Evolutionary conservation across 352 stramenopile genomes (phyloP), one percentile per base, ranked within the genome.

Genomic region (Phytophthora capsici): DNA sequence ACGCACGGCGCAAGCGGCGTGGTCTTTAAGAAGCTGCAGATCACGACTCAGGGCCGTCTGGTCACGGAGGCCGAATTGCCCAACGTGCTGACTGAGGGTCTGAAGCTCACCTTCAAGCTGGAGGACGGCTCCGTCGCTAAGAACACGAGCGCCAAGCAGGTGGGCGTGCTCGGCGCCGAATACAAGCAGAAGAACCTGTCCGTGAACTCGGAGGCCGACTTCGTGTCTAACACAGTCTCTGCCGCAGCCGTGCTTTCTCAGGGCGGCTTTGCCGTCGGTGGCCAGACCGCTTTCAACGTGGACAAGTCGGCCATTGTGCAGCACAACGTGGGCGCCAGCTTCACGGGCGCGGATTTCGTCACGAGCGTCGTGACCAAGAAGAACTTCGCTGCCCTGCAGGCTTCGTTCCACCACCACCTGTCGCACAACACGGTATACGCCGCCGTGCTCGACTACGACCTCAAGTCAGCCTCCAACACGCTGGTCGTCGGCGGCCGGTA

Each of bases 11-110:
- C 69, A 41, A 89, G 73, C 55, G 78, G 84, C 43, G 76, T 92
- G 19, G 78, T 90, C 38, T 90, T 93, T 68, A 93, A 90, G 82
- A 94, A 94, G 81, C 80, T 94, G 61, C 86, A 94, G 78, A 82
- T 92, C 57, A 93, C 84, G 30, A 94, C 84, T 17, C 80, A 91
- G 63, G 86, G 86, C 40, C 80, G 82, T n/a, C 59, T 94, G 41
- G 57, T 94, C 32, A 89, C 82, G 36, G 86, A 94, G 70, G 84
- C 81, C 12, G 86, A 94, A 65, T 68, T 91, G 20, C 82, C 84
- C 20, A 92, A 94, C 67, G 82, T 90, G 52, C 61, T 91, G 61
- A 90, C 82, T 2, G 65, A 91, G 50, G 83, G 83, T 20, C 75
- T 94, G 4, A 93, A 91, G 77, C 69, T 94, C 57, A 90, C 81